Evolutionary conservation across 164 flowering plant species (phyloP).

Genomic region (Sextonia rubra): DNA sequence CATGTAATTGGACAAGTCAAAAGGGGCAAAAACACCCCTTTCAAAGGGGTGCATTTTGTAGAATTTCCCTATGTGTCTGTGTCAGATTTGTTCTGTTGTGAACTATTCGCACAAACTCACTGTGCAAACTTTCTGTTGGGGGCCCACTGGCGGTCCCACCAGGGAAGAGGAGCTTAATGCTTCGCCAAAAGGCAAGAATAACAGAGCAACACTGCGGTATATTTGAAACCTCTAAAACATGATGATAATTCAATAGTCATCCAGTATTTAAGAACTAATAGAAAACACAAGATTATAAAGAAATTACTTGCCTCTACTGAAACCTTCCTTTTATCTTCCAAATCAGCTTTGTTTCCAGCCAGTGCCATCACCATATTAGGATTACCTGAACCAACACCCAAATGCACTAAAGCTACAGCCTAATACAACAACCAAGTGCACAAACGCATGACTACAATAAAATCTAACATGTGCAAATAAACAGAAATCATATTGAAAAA

Average conservation of each 20-base stretch:
- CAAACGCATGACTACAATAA: neutral
- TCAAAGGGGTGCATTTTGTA: too few species aligned
- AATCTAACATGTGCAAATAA: too few species aligned
- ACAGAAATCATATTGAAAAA: too few species aligned
- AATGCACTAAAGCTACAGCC: neutral
- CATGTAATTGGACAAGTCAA: too few species aligned
- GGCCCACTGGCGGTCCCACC: too few species aligned
- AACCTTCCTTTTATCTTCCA: constrained; percentile 62
- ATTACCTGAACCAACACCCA: constrained; percentile 43
- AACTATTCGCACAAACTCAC: too few species aligned
- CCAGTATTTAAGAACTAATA: neutral
- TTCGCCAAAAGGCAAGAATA: neutral
- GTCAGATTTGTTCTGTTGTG: too few species aligned
- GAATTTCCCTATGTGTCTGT: too few species aligned
- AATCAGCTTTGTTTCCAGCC: constrained; percentile 82
- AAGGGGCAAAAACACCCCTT: too few species aligned
- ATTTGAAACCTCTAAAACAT: neutral
- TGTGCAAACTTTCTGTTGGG: too few species aligned
- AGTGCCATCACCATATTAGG: constrained; percentile 84
- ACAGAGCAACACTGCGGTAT: neutral
- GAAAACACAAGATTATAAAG: neutral
- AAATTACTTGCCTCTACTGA: constrained; percentile 36
- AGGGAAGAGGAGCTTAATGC: neutral
- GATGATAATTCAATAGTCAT: neutral
- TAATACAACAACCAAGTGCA: neutral